Conservation (phyloP, 1,139 yeast species). For the Suhomyces anneliseae region DNA sequence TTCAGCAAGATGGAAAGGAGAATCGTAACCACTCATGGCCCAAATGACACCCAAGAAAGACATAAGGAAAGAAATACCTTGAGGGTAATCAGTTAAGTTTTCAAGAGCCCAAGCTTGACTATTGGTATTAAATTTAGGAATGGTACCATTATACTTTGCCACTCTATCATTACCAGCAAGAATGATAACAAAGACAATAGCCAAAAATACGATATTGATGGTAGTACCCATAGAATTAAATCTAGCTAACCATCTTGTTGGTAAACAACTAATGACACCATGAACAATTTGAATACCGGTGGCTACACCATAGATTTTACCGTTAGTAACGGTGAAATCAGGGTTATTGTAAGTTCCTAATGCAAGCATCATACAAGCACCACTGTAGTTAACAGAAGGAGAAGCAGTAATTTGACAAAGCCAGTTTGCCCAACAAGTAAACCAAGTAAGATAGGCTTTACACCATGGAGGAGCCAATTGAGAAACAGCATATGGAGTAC, state of each 20-base stretch:
- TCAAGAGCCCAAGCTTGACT: slow-evolving; percentile 54
- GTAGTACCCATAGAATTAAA: slow-evolving; percentile 56
- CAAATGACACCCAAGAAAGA: slow-evolving; percentile 67
- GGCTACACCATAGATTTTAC: slow-evolving; percentile 23
- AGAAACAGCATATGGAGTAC: slow-evolving; percentile 50
- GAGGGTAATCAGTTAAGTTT: slow-evolving; percentile 68
- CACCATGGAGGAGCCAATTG: slow-evolving; percentile 56
- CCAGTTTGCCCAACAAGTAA: slow-evolving; percentile 36
- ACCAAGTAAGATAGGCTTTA: slow-evolving; percentile 51
- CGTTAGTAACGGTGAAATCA: slow-evolving; percentile 18
- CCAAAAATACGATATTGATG: slow-evolving; percentile 51
- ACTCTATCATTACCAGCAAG: slow-evolving; percentile 53
- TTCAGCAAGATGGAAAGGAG: slow-evolving; percentile 73
- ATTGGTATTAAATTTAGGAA: slow-evolving; percentile 52
- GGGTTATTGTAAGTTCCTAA: slow-evolving; percentile 35
- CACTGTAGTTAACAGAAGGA: slow-evolving; percentile 64
- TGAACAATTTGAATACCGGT: slow-evolving; percentile 54
- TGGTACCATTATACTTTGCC: slow-evolving; percentile 19
- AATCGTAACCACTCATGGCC: slow-evolving; percentile 78
- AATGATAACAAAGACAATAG: slow-evolving; percentile 56
- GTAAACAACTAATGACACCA: slow-evolving; percentile 48
- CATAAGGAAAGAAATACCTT: slow-evolving; percentile 61
- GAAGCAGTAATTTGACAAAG: slow-evolving; percentile 56
- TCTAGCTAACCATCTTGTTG: slow-evolving; percentile 57
- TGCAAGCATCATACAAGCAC: slow-evolving; percentile 63